Evolutionary conservation across 176 grass and related monocot genomes (phyloP), one percentile per base, ranked within the genome.

Genomic region (Ensete ventricosum): DNA sequence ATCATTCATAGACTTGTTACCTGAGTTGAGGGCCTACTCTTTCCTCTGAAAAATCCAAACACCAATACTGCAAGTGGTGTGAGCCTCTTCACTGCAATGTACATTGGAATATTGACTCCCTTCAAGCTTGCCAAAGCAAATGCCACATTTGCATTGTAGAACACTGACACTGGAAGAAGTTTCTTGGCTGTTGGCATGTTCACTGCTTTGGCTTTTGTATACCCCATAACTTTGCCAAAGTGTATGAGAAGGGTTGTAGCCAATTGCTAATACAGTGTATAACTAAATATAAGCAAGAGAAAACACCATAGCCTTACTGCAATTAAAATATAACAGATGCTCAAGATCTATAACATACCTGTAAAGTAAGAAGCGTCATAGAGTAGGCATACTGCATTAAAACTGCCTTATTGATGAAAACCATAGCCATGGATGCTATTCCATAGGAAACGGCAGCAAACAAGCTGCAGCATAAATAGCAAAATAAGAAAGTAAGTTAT

Each of bases 111-210:
- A 78, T 97, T 97, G 66, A 97, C 84, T 49, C 94, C 94, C 81
- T 97, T 93, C 80, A 97, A 77, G 84, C 94, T 97, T 49, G 94
- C 94, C 14, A 97, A 63, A 78, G 94, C 94, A 75, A 97, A 97
- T n/a, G 85, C 94, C 34, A 97, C 94, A 84, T 97, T 97, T 43
- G 94, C 94, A 82, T 97, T 97, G 80, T 97, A 97, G 75, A 97
- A 97, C 53, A 97, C 62, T 2, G 94, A 97, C 21, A 97, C 6
- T 0, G 90, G 90, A 71, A 97, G 84, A 89, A 97, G 94, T 82
- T 97, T 93, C 80, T 88, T 97, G 59, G 90, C 94, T 1, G 73
- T 91, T 62, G 64, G 17, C n/a, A 83, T 81, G 71, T 80, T 90
- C 16, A 97, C 85, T 20, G 82, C 82, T 90, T 93, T 97, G 54